A percentile compares a stretch with the other conserved stretches of the same genome.
phyloP scores from a whole-genome alignment of 1,284 basidiomycete genomes.

The Ceratobasidium sp. region DNA sequence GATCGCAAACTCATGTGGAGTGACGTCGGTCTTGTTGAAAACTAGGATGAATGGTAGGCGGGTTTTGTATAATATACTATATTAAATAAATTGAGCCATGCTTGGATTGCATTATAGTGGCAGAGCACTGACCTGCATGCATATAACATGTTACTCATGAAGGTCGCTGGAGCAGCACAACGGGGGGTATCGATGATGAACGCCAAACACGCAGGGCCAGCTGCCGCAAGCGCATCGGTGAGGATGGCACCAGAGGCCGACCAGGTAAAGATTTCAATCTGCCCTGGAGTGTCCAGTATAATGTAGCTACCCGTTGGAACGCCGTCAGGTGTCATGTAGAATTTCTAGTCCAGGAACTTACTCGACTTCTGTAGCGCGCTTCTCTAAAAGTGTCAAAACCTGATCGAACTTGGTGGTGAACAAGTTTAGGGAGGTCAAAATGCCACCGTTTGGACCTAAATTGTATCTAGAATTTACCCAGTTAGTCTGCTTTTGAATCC shows the following conservation, averaged over 20 bases:
- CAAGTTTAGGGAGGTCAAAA: conserved; percentile 95
- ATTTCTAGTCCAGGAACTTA: conserved; percentile 60
- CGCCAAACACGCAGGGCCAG: conserved; percentile 93
- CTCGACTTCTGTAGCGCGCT: conserved; percentile 89
- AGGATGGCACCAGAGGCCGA: conserved; percentile 99
- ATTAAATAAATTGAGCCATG: neutral
- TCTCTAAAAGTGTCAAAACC: conserved; percentile 93
- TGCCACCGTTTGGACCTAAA: conserved; percentile 97
- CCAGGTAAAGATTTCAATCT: conserved; percentile 99
- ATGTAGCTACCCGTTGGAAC: conserved; percentile 74
- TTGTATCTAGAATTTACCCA: conserved; percentile 80
- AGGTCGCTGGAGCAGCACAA: conserved; percentile 95
- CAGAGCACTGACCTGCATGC: conserved; percentile 85
- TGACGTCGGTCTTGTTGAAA: conserved; percentile 98
- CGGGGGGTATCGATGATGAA: conserved; percentile 99
- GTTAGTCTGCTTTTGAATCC: conserved; percentile 51
- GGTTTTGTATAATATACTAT: conserved; percentile 97
- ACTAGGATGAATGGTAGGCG: conserved; percentile 97
- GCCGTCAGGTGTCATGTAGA: conserved; percentile 1
- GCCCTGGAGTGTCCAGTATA: conserved; percentile 96
- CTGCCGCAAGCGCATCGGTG: conserved; percentile 95
- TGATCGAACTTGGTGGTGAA: conserved; percentile 99
- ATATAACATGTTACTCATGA: conserved; percentile 99
- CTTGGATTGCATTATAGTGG: neutral
- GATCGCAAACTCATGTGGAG: conserved; percentile 89